These are phyloP conservation scores for Ziziphus jujuba DNA, from an alignment of 306 rosid species.

Conservation along the genomic window DNA sequence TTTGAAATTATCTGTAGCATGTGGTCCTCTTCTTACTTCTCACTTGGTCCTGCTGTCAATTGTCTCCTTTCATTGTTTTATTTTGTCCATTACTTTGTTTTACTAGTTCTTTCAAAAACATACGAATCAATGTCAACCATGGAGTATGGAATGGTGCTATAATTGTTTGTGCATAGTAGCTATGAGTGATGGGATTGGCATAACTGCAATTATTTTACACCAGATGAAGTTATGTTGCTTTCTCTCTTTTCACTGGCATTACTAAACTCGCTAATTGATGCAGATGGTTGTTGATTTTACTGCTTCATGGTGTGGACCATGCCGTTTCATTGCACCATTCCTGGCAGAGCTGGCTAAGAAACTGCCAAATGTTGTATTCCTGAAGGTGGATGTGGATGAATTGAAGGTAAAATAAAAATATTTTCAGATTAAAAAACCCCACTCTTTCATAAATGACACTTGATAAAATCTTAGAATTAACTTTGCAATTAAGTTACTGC, in stretches of 20 bases:
- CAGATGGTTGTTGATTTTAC: constrained; percentile 85
- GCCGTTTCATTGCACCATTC: constrained; percentile 81
- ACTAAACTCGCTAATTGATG: constrained; percentile 4
- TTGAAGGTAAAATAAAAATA: constrained; percentile 51
- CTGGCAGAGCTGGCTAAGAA: constrained; percentile 74
- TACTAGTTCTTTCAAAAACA: no score
- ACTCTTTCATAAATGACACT: background rate
- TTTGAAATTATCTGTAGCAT: background rate
- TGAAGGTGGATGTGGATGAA: constrained; percentile 90
- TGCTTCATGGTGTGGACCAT: constrained; percentile 98
- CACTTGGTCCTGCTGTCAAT: background rate
- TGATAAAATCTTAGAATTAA: background rate
- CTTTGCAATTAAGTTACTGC: background rate
- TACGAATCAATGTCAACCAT: no score
- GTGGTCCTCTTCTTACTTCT: background rate
- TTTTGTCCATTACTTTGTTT: no score
- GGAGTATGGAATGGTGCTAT: background rate
- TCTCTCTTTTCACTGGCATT: background rate
- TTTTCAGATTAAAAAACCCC: no score
- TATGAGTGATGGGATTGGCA: background rate
- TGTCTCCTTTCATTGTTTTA: background rate
- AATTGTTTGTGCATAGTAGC: background rate
- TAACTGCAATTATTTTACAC: background rate
- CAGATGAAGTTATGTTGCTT: background rate
- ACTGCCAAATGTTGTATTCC: constrained; percentile 50